Base-by-base conservation (phyloP, 2,329 filamentous ascomycete species). In the Coniella lustricola region DNA sequence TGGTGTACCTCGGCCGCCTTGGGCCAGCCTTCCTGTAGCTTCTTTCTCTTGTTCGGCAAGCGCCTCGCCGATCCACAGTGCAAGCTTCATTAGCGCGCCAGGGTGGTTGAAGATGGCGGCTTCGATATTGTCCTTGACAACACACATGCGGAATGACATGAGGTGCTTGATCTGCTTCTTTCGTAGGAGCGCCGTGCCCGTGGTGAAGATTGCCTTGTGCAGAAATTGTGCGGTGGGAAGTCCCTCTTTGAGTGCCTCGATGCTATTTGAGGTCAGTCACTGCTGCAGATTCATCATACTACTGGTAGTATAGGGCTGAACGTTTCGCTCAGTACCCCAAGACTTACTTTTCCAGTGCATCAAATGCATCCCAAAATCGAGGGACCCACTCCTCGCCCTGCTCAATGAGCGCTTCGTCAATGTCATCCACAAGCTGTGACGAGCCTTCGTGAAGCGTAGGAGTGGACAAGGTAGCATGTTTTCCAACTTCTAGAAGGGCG, bases 101-200 rank as follows among this genome's bases (percentile, higher is more conserved):
- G 93, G 90, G 60, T 97, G 91, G 1, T 85, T 90, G 67, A 98
- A 98, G 10, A 97, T 76, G n/a, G 79, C 70, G 0, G 95, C 85
- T 58, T 97, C 93, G 0, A 90, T 89, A 0, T 91, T 90, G 60
- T 97, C 93, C 63, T 94, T 95, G 58, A 98, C 90, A 3, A 97
- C 86, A 31, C 87, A 94, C 76, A 98, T 90, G 43, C 93, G 87
- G 65, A 97, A 98, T 1, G 91, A 87, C 41, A 89, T 82, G 14
- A 98, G 74, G 64, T 96, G 90, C 33, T 89, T 87, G 62, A 98
- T 95, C 60, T 96, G 90, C 50, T 87, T 85, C 69, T 98, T 98
- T 56, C 89, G 87, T 51, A 98, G 86, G 22, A 98, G 75, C 0
- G 87, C 85, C 1, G 90, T 95, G 33, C 93, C 93, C 0, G 91